A percentile compares a stretch with the other conserved stretches of the same genome.
Evolutionary conservation across 352 stramenopile species (phyloP).

Genomic region (Phytophthora hibernalis): DNA sequence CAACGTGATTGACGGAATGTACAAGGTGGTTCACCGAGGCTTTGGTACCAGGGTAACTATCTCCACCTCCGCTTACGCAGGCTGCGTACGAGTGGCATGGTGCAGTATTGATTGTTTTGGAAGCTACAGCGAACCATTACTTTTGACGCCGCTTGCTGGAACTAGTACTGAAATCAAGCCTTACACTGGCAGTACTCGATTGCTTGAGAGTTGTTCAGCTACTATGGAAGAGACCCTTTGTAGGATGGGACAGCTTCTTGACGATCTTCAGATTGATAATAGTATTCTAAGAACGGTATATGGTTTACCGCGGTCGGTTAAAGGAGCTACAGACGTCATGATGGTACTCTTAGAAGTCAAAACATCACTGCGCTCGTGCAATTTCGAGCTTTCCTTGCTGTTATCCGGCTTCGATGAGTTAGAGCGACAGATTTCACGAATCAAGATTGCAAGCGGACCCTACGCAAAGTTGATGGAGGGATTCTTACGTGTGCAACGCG

Average conservation of each 20-base stretch:
- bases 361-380: conserved; percentile 36
- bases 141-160: conserved; percentile 49
- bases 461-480: conserved; percentile 28
- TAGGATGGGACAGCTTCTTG: conserved; percentile 34
- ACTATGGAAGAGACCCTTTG: conserved; percentile 16
- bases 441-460: conserved; percentile 30
- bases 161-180: not conserved
- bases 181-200: not conserved
- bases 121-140: conserved; percentile 57
- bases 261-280: conserved; percentile 11
- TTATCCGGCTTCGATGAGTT: conserved; percentile 47
- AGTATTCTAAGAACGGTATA: conserved; percentile 19
- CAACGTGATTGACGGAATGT: conserved; percentile 68
- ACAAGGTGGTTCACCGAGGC: conserved; percentile 59
- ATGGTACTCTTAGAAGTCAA: conserved; percentile 38
- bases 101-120: conserved; percentile 63
- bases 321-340: conserved; percentile 12
- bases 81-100: conserved; percentile 59
- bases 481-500: conserved; percentile 39
- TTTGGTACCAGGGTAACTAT: conserved; percentile 49
- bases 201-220: conserved; percentile 11
- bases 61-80: conserved; percentile 59
- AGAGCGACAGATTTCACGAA: conserved; percentile 7
- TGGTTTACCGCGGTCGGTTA: conserved; percentile 9
- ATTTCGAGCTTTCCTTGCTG: conserved; percentile 61